Conservation (phyloP, 108 stramenopile species). For the Skeletonema tropicum region DNA sequence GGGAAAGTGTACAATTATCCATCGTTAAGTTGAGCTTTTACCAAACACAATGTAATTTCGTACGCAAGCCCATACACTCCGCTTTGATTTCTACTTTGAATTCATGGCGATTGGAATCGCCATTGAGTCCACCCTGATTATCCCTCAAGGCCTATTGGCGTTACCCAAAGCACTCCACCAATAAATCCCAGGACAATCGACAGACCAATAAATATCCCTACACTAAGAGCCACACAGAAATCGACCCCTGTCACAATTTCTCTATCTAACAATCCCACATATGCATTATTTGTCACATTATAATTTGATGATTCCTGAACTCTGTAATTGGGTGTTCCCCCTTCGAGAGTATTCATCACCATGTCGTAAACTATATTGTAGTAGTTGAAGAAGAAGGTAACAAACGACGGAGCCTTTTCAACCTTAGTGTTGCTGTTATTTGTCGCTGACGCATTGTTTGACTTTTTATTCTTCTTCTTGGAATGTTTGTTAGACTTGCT, state of each 20-base stretch:
- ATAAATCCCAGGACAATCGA: conserved; percentile 71
- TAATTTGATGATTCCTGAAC: not conserved
- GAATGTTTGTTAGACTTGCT: conserved; percentile 2
- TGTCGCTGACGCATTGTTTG: not conserved
- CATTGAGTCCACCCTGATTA: not conserved
- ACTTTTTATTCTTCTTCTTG: conserved; percentile 47
- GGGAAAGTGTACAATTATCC: conserved; percentile 19
- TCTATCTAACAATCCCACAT: conserved; percentile 54
- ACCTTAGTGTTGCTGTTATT: not conserved
- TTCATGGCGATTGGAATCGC: no score
- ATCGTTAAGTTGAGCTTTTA: not conserved
- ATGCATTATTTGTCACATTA: not conserved
- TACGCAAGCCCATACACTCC: not conserved
- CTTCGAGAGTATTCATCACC: conserved; percentile 10
- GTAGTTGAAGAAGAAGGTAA: conserved; percentile 23
- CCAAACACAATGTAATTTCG: not conserved
- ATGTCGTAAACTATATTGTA: conserved; percentile 26
- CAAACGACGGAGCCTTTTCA: conserved; percentile 14
- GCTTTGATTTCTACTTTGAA: no score
- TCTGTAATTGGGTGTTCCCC: not conserved
- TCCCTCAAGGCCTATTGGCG: conserved; percentile 23
- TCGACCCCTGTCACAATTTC: conserved; percentile 56
- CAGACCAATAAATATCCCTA: conserved; percentile 65
- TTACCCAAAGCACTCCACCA: conserved; percentile 63
- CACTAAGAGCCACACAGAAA: conserved; percentile 54